Evolutionary conservation across 768 basidiomycete genomes (phyloP).

Genomic region (Auricularia sp.): DNA sequence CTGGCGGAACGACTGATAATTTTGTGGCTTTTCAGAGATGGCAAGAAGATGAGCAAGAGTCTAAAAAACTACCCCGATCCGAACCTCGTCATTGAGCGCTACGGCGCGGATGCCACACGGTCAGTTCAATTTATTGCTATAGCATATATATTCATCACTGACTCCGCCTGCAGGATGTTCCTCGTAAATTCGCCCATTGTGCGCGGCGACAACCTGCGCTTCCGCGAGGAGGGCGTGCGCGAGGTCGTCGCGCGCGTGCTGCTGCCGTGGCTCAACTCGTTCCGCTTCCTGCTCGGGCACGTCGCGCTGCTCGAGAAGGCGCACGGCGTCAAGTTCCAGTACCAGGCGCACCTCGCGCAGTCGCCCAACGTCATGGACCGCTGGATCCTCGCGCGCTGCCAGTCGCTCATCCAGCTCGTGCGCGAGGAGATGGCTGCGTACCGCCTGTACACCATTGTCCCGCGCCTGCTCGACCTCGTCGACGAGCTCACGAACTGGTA

Average conservation of each 20-base stretch:
- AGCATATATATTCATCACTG: background rate
- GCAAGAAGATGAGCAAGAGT: conserved; percentile 99
- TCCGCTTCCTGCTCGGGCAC: conserved; percentile 98
- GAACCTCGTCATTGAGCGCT: conserved; percentile 76
- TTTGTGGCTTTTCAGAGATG: conserved; percentile 47
- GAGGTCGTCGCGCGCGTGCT: conserved; percentile 96
- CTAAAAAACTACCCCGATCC: conserved; percentile 96
- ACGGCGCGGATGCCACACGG: conserved; percentile 94
- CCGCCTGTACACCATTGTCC: conserved; percentile 93
- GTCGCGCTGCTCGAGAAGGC: conserved; percentile 78
- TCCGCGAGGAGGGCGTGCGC: conserved; percentile 96
- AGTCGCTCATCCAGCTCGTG: conserved; percentile 88
- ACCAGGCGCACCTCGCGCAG: conserved; percentile 75
- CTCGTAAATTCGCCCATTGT: conserved; percentile 98
- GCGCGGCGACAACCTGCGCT: conserved; percentile 92
- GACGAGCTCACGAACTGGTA: conserved; percentile 99
- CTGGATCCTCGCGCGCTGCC: conserved; percentile 97
- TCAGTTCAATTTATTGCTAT: conserved; percentile 18
- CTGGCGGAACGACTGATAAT: no score
- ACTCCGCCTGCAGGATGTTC: conserved; percentile 61
- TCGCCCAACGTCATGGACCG: conserved; percentile 95
- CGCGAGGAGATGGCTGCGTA: conserved; percentile 95
- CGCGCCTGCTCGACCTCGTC: conserved; percentile 82
- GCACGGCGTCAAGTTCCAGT: conserved; percentile 65
- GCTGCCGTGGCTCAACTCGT: conserved; percentile 95